Evolutionary conservation across 2,329 filamentous ascomycete species (phyloP).

Genomic region (Fusarium sp.): DNA sequence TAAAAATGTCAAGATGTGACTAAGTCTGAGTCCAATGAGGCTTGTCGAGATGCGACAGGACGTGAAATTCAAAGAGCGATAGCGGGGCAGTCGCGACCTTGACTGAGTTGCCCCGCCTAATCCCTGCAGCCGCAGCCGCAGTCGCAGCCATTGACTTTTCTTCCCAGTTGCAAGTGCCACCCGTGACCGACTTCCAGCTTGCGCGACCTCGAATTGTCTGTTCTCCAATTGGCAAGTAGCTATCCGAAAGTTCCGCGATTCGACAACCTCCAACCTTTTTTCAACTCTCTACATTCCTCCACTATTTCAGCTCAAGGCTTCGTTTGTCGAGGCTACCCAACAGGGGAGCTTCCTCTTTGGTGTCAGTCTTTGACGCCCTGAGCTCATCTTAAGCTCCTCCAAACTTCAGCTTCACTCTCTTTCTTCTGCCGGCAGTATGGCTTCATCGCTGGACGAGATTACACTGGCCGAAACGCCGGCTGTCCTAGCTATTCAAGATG

Average conservation of each 20-base stretch:
- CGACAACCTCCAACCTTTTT: neutral
- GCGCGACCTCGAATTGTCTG: neutral
- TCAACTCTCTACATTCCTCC: constrained; percentile 7
- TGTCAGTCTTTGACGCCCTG: neutral
- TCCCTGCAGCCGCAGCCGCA: constrained; percentile 33
- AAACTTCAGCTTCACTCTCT: neutral
- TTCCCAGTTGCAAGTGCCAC: constrained; percentile 35
- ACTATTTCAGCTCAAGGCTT: neutral
- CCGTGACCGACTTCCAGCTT: constrained; percentile 42
- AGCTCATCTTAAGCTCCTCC: neutral
- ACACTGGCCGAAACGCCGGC: constrained; percentile 41
- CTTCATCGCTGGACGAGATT: constrained; percentile 29
- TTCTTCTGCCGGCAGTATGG: constrained; percentile 13
- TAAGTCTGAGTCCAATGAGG: constrained; percentile 31
- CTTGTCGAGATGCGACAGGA: constrained; percentile 12
- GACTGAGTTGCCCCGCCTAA: constrained; percentile 43
- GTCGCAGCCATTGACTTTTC: constrained; percentile 14
- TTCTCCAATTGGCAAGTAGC: constrained; percentile 32
- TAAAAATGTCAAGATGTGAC: constrained; percentile 27
- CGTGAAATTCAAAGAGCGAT: constrained; percentile 34
- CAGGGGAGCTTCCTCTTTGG: neutral
- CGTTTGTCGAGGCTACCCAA: neutral
- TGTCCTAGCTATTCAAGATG: constrained; percentile 46
- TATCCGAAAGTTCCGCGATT: constrained; percentile 14
- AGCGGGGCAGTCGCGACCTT: constrained; percentile 40